Base-by-base conservation (phyloP, 176 grass and related monocot genomes). In the Chrysopogon serrulatus region DNA sequence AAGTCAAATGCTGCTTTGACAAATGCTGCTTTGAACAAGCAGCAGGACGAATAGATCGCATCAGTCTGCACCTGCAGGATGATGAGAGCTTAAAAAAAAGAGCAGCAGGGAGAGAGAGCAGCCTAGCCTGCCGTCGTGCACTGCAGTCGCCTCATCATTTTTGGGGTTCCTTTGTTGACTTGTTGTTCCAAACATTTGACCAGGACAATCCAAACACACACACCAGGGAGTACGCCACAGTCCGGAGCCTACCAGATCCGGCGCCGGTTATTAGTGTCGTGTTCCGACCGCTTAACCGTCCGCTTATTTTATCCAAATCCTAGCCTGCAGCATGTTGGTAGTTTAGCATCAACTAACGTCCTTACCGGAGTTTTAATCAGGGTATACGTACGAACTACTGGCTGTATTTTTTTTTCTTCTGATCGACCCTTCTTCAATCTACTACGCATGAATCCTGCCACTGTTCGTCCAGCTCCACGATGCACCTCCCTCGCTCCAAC, bases 131-230 rank as follows among this genome's bases (percentile, higher is more conserved):
- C 36, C 5, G 37, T 7, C 37, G 2, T 41, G 49, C 49, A 33
- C 33, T 42, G 24, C 74, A 19, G 66, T 40, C 28, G 44, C 47
- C 74, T 88, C 27, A 74, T 57, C 73, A 66, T 88, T 84, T 84
- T 74, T 49, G 47, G 7, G 61, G 34, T 57, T 54, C 47, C 19
- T 42, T n/a, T n/a, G n/a, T n/a, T n/a, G n/a, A n/a, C n/a, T n/a
- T 28, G 31, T 11, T 68, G 31, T 16, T 76, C 61, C 31, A 16
- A 24, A 19, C 41, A 3, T 36, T 63, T 41, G 77, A 73, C 68
- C 68, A 80, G 3, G 13, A 67, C 42, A 56, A 43, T 44, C 77
- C 27, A 8, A 62, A 19, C 31, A 54, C 31, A 17, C 78, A 66
- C n/a, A n/a, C n/a, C n/a, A n/a, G n/a, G n/a, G n/a, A n/a, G n/a